Conservation (phyloP, 306 rosid genomes). For the Lathyrus sativus region DNA sequence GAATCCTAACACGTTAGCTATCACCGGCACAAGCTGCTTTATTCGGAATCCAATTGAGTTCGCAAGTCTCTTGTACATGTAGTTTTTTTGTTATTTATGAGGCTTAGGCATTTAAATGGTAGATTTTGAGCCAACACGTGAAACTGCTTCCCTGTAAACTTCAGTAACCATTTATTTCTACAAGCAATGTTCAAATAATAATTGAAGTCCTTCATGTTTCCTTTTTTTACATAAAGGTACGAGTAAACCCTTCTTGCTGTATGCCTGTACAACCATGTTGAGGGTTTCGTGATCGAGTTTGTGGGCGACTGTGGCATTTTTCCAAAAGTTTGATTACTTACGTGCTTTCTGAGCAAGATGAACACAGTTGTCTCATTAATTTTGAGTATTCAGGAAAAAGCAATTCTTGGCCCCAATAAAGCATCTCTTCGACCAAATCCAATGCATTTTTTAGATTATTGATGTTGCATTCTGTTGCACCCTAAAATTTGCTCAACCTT, state of each 20-base stretch:
- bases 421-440: conserved; percentile 60
- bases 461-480: conserved; percentile 48
- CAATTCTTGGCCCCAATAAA: conserved; percentile 79
- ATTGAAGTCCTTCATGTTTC: conserved; percentile 59
- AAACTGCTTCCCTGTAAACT: too few species aligned
- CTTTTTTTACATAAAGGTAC: conserved; percentile 62
- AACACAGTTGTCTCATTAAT: conserved; percentile 57
- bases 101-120: too few species aligned
- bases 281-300: conserved; percentile 63
- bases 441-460: conserved; percentile 57
- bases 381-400: conserved; percentile 48
- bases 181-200: conserved; percentile 60
- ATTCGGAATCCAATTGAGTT: too few species aligned
- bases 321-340: conserved; percentile 46
- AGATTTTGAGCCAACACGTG: too few species aligned
- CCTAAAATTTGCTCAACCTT: too few species aligned
- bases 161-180: conserved; percentile 62
- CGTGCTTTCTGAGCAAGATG: conserved; percentile 51
- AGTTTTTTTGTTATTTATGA: too few species aligned
- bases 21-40: too few species aligned
- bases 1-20: too few species aligned
- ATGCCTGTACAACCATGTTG: conserved; percentile 65
- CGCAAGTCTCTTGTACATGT: too few species aligned
- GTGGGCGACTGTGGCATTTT: conserved; percentile 49
- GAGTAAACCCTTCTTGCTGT: conserved; percentile 63